Conservation (phyloP, 192 early-diverging fungal species). For the Rhizophlyctis rosea region DNA sequence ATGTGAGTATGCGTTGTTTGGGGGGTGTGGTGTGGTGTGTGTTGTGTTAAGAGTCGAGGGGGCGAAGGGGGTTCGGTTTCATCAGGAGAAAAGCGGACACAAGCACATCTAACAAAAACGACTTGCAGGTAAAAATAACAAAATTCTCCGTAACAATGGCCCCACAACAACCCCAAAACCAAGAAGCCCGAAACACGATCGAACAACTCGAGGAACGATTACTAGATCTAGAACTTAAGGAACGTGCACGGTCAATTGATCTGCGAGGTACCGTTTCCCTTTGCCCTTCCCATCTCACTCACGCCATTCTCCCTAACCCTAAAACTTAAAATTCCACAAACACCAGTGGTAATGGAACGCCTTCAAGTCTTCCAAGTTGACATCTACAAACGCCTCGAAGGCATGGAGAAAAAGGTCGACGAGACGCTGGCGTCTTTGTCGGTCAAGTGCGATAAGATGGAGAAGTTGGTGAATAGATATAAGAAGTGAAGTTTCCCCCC, state of each 20-base stretch:
- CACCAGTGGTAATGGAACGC: slow-evolving; percentile 46
- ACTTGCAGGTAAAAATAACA: slow-evolving; percentile 43
- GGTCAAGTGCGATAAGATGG: slow-evolving; percentile 48
- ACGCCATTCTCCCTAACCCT: background rate
- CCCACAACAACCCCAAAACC: slow-evolving; percentile 39
- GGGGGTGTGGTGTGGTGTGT: background rate
- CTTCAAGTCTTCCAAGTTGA: slow-evolving; percentile 46
- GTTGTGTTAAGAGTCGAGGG: no score
- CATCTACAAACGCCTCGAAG: slow-evolving; percentile 44
- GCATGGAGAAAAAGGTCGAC: slow-evolving; percentile 47
- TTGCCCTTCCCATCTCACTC: no score
- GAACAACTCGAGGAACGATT: slow-evolving; percentile 47
- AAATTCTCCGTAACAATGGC: slow-evolving; percentile 42
- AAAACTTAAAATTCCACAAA: background rate
- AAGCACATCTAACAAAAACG: no score
- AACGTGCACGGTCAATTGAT: slow-evolving; percentile 51
- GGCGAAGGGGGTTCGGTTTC: no score
- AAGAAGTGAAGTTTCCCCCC: slow-evolving; percentile 35
- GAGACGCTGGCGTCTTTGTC: slow-evolving; percentile 38
- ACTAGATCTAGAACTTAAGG: slow-evolving; percentile 41
- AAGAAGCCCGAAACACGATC: slow-evolving; percentile 37
- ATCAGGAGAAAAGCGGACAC: no score
- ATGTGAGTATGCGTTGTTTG: slow-evolving; percentile 20
- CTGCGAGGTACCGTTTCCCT: slow-evolving; percentile 38
- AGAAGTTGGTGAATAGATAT: slow-evolving; percentile 40